A percentile compares a stretch with the other conserved stretches of the same genome.
Evolutionary conservation across 352 stramenopile species (phyloP).

Genomic region (Globisporangium cystogenes): DNA sequence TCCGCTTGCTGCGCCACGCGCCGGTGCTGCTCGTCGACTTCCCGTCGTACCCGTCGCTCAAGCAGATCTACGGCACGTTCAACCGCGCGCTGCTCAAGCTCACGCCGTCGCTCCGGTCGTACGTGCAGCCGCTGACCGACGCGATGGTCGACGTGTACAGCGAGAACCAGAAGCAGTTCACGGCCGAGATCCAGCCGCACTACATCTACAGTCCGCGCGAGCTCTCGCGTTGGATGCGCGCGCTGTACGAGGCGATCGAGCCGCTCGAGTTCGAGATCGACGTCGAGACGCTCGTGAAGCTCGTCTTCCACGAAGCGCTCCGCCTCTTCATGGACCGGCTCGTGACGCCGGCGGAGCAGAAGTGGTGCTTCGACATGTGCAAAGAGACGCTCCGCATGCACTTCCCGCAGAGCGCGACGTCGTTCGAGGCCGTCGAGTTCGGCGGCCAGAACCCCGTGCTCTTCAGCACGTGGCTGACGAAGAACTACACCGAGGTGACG

Average conservation of each 20-base stretch:
- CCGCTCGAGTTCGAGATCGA: slow-evolving; percentile 94
- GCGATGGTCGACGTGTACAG: slow-evolving; percentile 99
- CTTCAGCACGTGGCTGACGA: slow-evolving; percentile 98
- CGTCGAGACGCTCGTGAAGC: slow-evolving; percentile 94
- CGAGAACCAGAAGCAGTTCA: slow-evolving; percentile 96
- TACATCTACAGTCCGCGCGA: slow-evolving; percentile 99
- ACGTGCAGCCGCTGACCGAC: slow-evolving; percentile 95
- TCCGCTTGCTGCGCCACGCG: slow-evolving; percentile 97
- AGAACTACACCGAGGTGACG: slow-evolving; percentile 94
- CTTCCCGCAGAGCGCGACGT: slow-evolving; percentile 77
- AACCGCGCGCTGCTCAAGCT: slow-evolving; percentile 98
- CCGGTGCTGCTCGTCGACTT: slow-evolving; percentile 99
- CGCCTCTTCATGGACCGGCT: slow-evolving; percentile 99
- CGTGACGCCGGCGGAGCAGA: slow-evolving; percentile 94
- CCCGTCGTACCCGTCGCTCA: slow-evolving; percentile 92
- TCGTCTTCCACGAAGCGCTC: slow-evolving; percentile 98
- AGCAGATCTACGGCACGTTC: slow-evolving; percentile 99
- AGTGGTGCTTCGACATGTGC: slow-evolving; percentile 93
- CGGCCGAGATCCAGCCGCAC: slow-evolving; percentile 91
- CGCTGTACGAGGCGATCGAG: slow-evolving; percentile 97
- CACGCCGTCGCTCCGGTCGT: slow-evolving; percentile 96
- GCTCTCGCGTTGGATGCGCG: slow-evolving; percentile 98
- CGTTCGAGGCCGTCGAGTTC: slow-evolving; percentile 66
- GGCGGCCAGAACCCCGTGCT: slow-evolving; percentile 91
- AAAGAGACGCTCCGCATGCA: slow-evolving; percentile 79